These are phyloP conservation scores for Prunella vulgaris DNA, from an alignment of 257 asterid genomes.

Conservation along the genomic window DNA sequence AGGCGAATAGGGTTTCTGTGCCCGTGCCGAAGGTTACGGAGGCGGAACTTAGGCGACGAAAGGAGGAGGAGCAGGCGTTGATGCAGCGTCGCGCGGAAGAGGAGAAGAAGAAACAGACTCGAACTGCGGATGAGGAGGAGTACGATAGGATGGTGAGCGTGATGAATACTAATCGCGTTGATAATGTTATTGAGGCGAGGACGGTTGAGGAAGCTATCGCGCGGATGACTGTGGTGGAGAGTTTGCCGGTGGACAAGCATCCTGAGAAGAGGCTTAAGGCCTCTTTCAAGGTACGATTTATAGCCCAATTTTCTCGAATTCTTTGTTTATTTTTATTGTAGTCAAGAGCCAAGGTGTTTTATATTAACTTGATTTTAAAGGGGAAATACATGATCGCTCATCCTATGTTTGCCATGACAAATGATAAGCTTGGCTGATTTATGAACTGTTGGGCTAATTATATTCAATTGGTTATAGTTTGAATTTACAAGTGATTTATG, in stretches of 20 bases:
- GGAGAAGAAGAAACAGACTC: conserved; percentile 62
- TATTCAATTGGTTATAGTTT: neutral
- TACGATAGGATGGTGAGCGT: conserved; percentile 67
- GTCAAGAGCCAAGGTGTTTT: neutral
- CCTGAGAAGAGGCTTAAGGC: conserved; percentile 97
- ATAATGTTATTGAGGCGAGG: conserved; percentile 70
- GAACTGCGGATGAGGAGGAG: conserved; percentile 80
- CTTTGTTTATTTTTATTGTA: neutral
- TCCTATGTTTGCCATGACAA: neutral
- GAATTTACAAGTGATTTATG: neutral
- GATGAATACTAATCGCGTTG: conserved; percentile 74
- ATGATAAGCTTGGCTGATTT: neutral
- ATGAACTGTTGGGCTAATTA: neutral
- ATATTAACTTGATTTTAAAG: conserved; percentile 1
- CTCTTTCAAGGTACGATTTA: conserved; percentile 58
- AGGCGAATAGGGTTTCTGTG: conserved; percentile 63
- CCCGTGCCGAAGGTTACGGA: conserved; percentile 91
- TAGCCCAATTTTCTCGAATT: neutral
- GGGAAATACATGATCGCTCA: neutral
- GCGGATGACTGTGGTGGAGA: conserved; percentile 52
- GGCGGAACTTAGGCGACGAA: conserved; percentile 64
- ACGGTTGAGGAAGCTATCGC: conserved; percentile 84
- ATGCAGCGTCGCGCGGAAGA: conserved; percentile 59
- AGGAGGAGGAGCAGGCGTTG: conserved; percentile 76
- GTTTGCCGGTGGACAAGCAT: conserved; percentile 75